Evolutionary conservation across 441 rosid genomes (phyloP), one percentile per base, ranked within the genome.

Genomic region (Jatropha podagrica): DNA sequence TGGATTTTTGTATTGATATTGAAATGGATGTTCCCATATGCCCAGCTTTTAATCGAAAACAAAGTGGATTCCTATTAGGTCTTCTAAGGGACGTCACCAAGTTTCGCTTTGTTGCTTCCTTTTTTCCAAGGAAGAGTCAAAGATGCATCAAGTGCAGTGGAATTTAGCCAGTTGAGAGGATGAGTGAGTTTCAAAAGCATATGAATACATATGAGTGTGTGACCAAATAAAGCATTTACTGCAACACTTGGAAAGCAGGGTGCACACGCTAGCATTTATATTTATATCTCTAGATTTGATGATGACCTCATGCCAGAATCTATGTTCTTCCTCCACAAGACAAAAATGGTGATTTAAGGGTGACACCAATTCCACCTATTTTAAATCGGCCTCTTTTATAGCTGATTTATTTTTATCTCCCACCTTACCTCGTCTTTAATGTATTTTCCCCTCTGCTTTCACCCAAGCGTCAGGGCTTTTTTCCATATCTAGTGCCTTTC

Each of bases 231-330:
- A 82, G 88, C 92, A 83, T 85, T 90, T 82, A 86, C 81, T 78
- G 61, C 86, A 76, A 68, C 71, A 15, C 4, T 52, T 52, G 32
- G 74, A 7, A 71, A 68, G 85, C 80, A 71, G 71, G 65, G 73
- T 79, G 86, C 84, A 85, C 94, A 85, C 88, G 94, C 88, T 84
- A 86, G 87, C 88, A 84, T 92, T 88, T 84, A 89, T 85, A 80
- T 80, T 23, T 32, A 32, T 32, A 32, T 32, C 83, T 74, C 64
- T 81, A 82, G 92, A 88, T 90, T 86, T 81, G 84, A 77, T 74
- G 85, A 85, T 86, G 90, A 89, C 84, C 85, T 89, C 89, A 81
- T 82, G 73, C 81, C 81, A 80, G 86, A 87, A 88, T 88, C 86
- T 84, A 87, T 80, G 85, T 83, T 83, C 86, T 79, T 81, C 80